Percentiles rank a stretch among this genome's conserved stretches.
These are phyloP conservation scores for Salmacisia buchloeana DNA, from an alignment of 1,284 basidiomycete genomes.

Conservation along the genomic window DNA sequence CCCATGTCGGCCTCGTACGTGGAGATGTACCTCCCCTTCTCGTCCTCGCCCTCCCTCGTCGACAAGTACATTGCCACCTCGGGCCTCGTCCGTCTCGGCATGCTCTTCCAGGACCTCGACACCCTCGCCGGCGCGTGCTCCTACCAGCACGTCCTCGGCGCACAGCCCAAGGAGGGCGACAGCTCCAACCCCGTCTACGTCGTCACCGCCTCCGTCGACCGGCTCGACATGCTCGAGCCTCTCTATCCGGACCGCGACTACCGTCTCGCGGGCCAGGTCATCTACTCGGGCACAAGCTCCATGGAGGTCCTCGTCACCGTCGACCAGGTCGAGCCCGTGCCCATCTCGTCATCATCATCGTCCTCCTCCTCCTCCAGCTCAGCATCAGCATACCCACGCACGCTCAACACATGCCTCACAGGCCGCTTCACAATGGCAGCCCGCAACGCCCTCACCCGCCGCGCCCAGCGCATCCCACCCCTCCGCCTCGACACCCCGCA, in stretches of 20 bases:
- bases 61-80: conserved; percentile 47
- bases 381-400: background rate
- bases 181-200: conserved; percentile 47
- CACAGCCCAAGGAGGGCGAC: conserved; percentile 34
- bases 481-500: conserved; percentile 36
- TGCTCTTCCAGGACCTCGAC: conserved; percentile 52
- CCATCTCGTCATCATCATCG: conserved; percentile 5
- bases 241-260: conserved; percentile 32
- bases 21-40: conserved; percentile 47
- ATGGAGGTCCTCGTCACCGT: conserved; percentile 51
- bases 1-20: conserved; percentile 49
- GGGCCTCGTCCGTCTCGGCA: conserved; percentile 47
- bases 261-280: conserved; percentile 26
- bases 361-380: conserved; percentile 14
- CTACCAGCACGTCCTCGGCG: conserved; percentile 50
- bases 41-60: conserved; percentile 2
- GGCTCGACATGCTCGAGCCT: conserved; percentile 40
- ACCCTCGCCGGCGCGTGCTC: conserved; percentile 46
- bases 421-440: conserved; percentile 52
- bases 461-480: conserved; percentile 38
- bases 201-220: conserved; percentile 52
- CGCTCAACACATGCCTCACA: conserved; percentile 43
- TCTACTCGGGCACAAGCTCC: conserved; percentile 33
- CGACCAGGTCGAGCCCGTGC: conserved; percentile 36
- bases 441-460: conserved; percentile 33